Conservation (phyloP, 768 basidiomycete species). For the Arthromyces matolae region DNA sequence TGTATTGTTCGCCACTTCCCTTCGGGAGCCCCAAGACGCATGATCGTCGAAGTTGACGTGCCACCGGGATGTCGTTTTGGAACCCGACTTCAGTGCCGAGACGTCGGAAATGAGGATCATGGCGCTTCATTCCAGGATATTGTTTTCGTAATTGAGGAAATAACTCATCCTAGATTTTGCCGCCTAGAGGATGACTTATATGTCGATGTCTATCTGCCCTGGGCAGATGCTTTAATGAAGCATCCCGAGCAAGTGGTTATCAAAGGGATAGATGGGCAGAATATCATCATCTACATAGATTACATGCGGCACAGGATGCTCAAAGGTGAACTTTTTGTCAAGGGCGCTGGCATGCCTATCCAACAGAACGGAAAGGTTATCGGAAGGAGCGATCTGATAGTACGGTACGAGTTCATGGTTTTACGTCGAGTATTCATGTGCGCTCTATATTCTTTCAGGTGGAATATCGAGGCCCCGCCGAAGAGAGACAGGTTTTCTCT, state of each 20-base stretch:
- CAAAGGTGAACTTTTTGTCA: slow-evolving; percentile 46
- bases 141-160: slow-evolving; percentile 61
- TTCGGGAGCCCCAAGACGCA: slow-evolving; percentile 45
- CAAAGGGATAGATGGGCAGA: slow-evolving; percentile 55
- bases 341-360: slow-evolving; percentile 69
- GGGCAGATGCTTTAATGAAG: slow-evolving; percentile 45
- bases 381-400: slow-evolving; percentile 59
- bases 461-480: slow-evolving; percentile 35
- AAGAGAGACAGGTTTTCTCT: slow-evolving; percentile 9
- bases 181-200: slow-evolving; percentile 56
- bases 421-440: neutral
- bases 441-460: slow-evolving; percentile 22
- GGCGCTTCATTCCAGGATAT: slow-evolving; percentile 62
- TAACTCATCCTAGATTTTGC: slow-evolving; percentile 52
- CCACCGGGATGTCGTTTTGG: slow-evolving; percentile 60
- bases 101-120: slow-evolving; percentile 64
- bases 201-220: slow-evolving; percentile 51
- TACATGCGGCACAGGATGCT: slow-evolving; percentile 47
- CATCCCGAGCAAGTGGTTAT: slow-evolving; percentile 50
- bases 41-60: slow-evolving; percentile 57
- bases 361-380: slow-evolving; percentile 45
- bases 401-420: slow-evolving; percentile 45
- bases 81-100: slow-evolving; percentile 55
- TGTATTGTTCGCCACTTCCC: slow-evolving; percentile 55
- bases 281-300: slow-evolving; percentile 48